Base-by-base conservation (phyloP, 2,329 filamentous ascomycete species). In the Scedosporium apiospermum region DNA sequence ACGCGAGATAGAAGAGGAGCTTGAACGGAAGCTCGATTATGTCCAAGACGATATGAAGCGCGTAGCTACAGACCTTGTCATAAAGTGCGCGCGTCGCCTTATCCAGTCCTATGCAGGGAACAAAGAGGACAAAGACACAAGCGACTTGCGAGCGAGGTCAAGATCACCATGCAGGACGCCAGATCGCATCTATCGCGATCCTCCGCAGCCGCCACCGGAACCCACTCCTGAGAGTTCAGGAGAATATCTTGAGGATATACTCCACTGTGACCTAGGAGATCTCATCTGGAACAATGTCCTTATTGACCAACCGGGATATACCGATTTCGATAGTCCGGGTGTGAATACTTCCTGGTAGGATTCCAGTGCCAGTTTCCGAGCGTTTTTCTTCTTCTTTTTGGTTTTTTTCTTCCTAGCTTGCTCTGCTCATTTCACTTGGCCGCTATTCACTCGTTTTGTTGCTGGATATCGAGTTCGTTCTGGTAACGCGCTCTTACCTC, bases 1-100 rank as follows among this genome's bases (percentile, higher is more conserved):
- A 18, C 59, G 26, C 9, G 16, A 38, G 44, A n/a, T 61, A 30
- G 59, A 61, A 21, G 59, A 61, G 59, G 44, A 61, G n/a, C 9
- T 61, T 38, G 59, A 61, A 26, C 42, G 26, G 44, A 16, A 34
- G 10, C 6, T 53, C 12, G 21, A n/a, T 26, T 5, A 21, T 16
- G 10, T 18, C 16, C 26, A 53, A 34, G 49, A 5, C 26, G n/a
- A 55, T 14, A 12, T 53, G 4, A 51, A 21, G 16, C 14, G 14
- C 21, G 34, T 27, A 3, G 16, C 49, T n/a, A 10, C 51, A 1
- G 16, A 53, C 23, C 23, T 41, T 9, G 23, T 61, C n/a, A 27
- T 18, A 30, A 10, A n/a, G 27, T 16, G 41, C 18, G 26, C 26
- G 1, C 6, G 34, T 12, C 21, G 44, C 6, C 16, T 61, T n/a